Base-by-base conservation (phyloP, 768 basidiomycete genomes). In the Amanita molliuscula region DNA sequence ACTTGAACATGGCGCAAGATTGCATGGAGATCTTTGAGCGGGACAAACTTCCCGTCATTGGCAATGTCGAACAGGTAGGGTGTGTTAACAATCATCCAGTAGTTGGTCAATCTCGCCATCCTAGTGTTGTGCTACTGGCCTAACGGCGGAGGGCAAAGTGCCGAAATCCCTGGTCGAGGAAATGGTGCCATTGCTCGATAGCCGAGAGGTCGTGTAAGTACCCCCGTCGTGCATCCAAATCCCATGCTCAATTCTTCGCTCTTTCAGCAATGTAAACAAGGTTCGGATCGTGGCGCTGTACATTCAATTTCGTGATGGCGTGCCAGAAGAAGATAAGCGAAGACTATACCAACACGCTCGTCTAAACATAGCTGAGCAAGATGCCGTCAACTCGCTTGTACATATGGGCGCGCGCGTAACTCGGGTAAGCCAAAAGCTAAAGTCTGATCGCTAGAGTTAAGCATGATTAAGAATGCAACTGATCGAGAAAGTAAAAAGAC, bases 271-370 rank as follows among this genome's bases (percentile, higher is more conserved):
- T 58, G 66, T 73, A 44, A 93, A 92, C 67, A 99, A 99, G 75
- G 91, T 97, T 36, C 88, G 96, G 37, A 86, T 99, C 57, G 88
- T 99, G 52, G 90, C 95, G 15, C 73, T 98, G 25, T 99, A 98
- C 62, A 89, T 98, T 57, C 84, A 95, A 63, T 77, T 83, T 64
- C 83, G 94, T 25, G 96, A 98, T 58, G 96, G 96, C 34, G 95
- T 98, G 16, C 93, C 96, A n/a, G 94, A 97, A 47, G 96, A 98
- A 61, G 96, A 99, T 66, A 82, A 90, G 49, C 80, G 94, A 53
- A 75, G 96, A 51, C 65, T 99, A 51, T 98, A 93, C 64, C 93
- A 98, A 61, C 96, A 99, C 62, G 96, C 95, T 16, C 76, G 90
- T 38, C 68, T 99, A 36, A 79, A 81, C 4, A 65, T 94, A 50